Base-by-base conservation (phyloP, 202 grass and related monocot species). In the Zoysia matrella region DNA sequence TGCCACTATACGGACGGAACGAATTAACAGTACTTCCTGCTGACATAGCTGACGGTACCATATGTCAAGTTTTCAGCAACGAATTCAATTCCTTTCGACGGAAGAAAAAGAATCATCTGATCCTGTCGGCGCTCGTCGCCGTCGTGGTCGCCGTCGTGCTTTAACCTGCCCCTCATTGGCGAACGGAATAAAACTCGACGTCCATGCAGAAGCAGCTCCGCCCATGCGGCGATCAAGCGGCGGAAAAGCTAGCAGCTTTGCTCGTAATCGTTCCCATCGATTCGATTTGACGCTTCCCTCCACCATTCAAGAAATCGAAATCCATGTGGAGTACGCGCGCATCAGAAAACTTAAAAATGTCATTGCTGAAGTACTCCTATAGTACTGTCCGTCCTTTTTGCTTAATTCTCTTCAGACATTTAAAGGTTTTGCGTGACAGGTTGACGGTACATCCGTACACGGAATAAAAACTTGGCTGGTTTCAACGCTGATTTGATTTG, bases 21-120 rank as follows among this genome's bases (percentile, higher is more conserved):
- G 30, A 36, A 36, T 36, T 36, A 1, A 36, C 30, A 36, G 30
- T 36, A 36, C 30, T 36, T 36, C 30, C 30, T 36, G 30, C 30
- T 36, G 30, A 36, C 30, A 36, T 36, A 36, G 30, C 30, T 36
- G 30, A 36, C 30, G 30, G 30, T 36, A 36, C 30, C 30, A 36
- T 36, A 36, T 36, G 30, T 36, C 30, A 36, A 36, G 30, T 36
- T 36, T 36, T 36, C 30, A 36, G 30, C 55, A 16, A 6, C 55
- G 18, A 36, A 2, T 22, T 36, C 56, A 15, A 65, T 52, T 50
- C 39, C 54, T 70, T 77, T 62, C 15, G 15, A 45, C 10, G 47
- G 65, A 53, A 62, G 73, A 53, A 84, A 77, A 36, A 36, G 65
- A 69, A 77, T 63, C 65, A 30, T 45, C 65, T 42, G 73, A 70